phyloP scores from a whole-genome alignment of 345 rosid species.

The Hypericum androsaemum region DNA sequence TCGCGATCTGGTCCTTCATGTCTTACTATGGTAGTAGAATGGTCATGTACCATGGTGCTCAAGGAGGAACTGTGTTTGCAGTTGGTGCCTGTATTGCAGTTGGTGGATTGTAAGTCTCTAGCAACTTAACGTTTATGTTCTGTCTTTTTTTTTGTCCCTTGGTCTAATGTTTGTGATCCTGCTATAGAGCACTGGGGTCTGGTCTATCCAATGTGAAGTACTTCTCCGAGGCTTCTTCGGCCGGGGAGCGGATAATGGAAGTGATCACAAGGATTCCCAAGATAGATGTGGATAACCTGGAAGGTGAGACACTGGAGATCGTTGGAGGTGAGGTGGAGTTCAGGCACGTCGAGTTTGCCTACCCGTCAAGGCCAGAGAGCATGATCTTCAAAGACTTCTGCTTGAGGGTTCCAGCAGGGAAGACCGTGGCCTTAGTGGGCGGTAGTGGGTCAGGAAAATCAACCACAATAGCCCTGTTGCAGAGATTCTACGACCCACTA shows the following conservation, averaged over 20 bases:
- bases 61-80: conserved; percentile 57
- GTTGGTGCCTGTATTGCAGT: conserved; percentile 47
- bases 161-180: not conserved
- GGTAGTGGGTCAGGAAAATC: conserved; percentile 92
- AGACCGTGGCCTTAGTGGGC: conserved; percentile 74
- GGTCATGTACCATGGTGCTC: conserved; percentile 71
- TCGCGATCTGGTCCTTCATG: conserved; percentile 61
- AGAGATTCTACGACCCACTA: conserved; percentile 72
- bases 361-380: conserved; percentile 69
- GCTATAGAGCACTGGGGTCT: conserved; percentile 54
- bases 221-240: conserved; percentile 56
- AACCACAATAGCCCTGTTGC: conserved; percentile 64
- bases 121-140: not conserved
- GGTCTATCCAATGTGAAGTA: conserved; percentile 64
- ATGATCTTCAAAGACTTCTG: conserved; percentile 43
- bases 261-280: conserved; percentile 61
- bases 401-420: conserved; percentile 55
- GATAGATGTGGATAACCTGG: conserved; percentile 50
- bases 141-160: too few relatives aligned
- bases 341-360: conserved; percentile 46
- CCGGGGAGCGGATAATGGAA: conserved; percentile 50
- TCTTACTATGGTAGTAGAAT: conserved; percentile 57
- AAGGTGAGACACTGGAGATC: conserved; percentile 37
- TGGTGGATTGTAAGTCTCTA: conserved; percentile 60
- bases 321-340: conserved; percentile 62